A percentile compares a stretch with the other conserved stretches of the same genome.
These are phyloP conservation scores for Phycomyces blakesleeanus DNA, from an alignment of 192 early-diverging fungal genomes.

Conservation along the genomic window DNA sequence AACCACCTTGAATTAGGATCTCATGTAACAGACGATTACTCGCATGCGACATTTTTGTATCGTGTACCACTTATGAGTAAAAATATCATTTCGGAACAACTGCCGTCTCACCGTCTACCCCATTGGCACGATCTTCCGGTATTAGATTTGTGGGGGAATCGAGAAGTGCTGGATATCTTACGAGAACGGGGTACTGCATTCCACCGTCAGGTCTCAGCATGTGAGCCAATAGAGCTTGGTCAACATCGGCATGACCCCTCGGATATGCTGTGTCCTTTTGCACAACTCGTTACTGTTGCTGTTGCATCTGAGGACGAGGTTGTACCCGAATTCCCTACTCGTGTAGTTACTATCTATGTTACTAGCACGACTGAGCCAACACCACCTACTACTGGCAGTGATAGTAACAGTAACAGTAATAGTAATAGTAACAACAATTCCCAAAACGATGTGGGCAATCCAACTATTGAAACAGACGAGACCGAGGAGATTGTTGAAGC, in stretches of 20 bases:
- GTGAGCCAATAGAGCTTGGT: constrained; percentile 15
- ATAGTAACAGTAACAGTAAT: too few relatives aligned
- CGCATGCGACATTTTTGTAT: constrained; percentile 20
- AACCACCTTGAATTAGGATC: constrained; percentile 46
- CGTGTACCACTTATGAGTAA: constrained; percentile 42
- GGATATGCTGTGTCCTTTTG: constrained; percentile 40
- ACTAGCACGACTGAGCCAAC: neutral
- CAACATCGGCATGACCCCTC: constrained; percentile 25
- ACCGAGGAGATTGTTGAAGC: too few relatives aligned
- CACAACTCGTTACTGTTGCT: constrained; percentile 6
- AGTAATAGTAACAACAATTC: too few relatives aligned
- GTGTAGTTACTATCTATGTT: constrained; percentile 13
- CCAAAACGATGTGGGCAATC: too few relatives aligned
- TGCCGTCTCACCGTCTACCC: constrained; percentile 35
- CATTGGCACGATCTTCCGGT: constrained; percentile 41
- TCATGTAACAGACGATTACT: constrained; percentile 29
- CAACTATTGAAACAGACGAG: too few relatives aligned
- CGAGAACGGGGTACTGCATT: constrained; percentile 30
- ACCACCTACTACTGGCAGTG: too few relatives aligned
- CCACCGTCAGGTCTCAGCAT: constrained; percentile 39
- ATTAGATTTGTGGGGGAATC: constrained; percentile 46
- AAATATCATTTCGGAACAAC: constrained; percentile 30
- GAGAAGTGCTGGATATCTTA: constrained; percentile 5
- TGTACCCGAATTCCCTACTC: constrained; percentile 13
- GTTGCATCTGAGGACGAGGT: constrained; percentile 12